Evolutionary conservation across 192 early-diverging fungal genomes (phyloP).

Genomic region (Backusella tarrabulga): DNA sequence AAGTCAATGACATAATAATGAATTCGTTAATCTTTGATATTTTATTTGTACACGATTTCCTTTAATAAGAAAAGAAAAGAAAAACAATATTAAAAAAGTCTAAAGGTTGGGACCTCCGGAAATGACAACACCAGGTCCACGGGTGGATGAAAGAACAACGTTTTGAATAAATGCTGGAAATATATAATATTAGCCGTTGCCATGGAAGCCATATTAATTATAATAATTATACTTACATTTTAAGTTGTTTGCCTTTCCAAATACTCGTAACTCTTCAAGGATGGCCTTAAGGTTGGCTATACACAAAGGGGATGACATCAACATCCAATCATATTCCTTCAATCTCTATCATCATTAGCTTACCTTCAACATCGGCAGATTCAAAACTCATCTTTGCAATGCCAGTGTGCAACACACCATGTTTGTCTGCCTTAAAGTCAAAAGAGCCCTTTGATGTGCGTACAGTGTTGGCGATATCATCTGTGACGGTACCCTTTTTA

Average conservation of each 20-base stretch:
- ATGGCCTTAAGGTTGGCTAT: constrained; percentile 55
- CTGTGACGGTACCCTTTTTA: constrained; percentile 82
- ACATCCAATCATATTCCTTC: not conserved
- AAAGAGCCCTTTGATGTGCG: constrained; percentile 61
- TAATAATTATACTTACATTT: constrained; percentile 40
- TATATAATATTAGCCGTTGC: not conserved
- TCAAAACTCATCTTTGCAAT: constrained; percentile 38
- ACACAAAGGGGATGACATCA: constrained; percentile 9
- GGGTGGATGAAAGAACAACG: constrained; percentile 65
- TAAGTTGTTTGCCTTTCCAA: constrained; percentile 52
- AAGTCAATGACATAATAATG: not conserved
- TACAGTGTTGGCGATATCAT: constrained; percentile 69
- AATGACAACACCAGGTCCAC: constrained; percentile 65
- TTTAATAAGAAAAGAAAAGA: not conserved
- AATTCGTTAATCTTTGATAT: not conserved
- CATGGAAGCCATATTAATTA: not conserved
- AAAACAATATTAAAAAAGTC: constrained; percentile 6
- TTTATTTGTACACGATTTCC: not conserved
- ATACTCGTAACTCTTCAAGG: constrained; percentile 57
- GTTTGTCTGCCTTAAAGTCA: constrained; percentile 77
- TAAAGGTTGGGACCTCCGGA: constrained; percentile 43
- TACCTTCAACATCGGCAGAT: constrained; percentile 12
- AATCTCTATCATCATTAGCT: not conserved
- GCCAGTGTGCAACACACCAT: constrained; percentile 67
- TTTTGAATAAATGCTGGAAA: constrained; percentile 54